These are phyloP conservation scores for Pythium plurisporium DNA, from an alignment of 352 stramenopile genomes.

Conservation along the genomic window DNA sequence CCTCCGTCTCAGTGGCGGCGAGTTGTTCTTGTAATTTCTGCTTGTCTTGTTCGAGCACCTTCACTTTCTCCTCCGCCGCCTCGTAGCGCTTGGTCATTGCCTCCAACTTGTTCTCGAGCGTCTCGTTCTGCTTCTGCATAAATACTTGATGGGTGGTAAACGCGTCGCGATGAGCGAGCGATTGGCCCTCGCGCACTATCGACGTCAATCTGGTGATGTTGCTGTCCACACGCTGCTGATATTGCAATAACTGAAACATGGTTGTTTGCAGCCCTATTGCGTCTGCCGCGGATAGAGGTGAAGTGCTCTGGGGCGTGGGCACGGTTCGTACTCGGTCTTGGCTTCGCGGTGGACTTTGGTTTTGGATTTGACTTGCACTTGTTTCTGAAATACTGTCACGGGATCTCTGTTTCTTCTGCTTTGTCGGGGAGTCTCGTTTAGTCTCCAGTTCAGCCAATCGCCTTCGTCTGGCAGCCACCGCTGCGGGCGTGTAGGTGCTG, in stretches of 20 bases:
- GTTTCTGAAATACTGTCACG: neutral
- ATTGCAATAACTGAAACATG: slow-evolving; percentile 30
- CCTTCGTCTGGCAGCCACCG: slow-evolving; percentile 14
- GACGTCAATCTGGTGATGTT: slow-evolving; percentile 2
- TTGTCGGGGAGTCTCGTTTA: neutral
- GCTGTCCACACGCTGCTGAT: slow-evolving; percentile 14
- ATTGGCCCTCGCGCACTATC: neutral
- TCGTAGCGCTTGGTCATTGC: slow-evolving; percentile 19
- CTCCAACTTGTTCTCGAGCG: slow-evolving; percentile 16
- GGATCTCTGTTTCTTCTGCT: slow-evolving; percentile 6
- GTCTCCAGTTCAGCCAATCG: slow-evolving; percentile 14
- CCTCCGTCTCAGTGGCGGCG: slow-evolving; percentile 12
- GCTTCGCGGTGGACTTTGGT: no score
- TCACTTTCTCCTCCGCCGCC: neutral
- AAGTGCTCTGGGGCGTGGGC: neutral
- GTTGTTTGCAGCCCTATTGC: slow-evolving; percentile 25
- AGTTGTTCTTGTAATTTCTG: slow-evolving; percentile 7
- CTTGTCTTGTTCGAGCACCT: slow-evolving; percentile 15
- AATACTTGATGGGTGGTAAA: slow-evolving; percentile 15
- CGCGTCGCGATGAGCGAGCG: slow-evolving; percentile 6
- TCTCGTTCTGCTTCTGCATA: slow-evolving; percentile 22
- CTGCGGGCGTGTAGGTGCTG: slow-evolving; percentile 12
- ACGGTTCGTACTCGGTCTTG: neutral
- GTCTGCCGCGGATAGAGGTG: neutral
- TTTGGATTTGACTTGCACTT: slow-evolving; percentile 5